Conservation (phyloP, 768 basidiomycete species). For the Lactarius vividus region DNA sequence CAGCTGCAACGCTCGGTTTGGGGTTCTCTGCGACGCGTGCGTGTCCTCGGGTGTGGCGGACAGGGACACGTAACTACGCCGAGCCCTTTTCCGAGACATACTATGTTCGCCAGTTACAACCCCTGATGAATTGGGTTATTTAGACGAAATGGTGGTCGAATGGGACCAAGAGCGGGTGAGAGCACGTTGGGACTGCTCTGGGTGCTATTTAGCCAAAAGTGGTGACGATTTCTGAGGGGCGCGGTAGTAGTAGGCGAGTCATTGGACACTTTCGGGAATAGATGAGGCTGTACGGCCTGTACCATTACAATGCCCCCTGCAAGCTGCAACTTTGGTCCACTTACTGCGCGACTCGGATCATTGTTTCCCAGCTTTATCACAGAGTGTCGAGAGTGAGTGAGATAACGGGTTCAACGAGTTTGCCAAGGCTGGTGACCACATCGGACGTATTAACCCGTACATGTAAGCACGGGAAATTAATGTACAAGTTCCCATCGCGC, state of each 20-base stretch:
- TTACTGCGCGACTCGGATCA: neutral
- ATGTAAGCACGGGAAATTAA: neutral
- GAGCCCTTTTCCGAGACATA: slow-evolving; percentile 14
- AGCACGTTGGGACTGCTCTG: neutral
- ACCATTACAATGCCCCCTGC: neutral
- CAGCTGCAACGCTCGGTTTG: slow-evolving; percentile 8
- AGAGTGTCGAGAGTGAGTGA: neutral
- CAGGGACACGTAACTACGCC: neutral
- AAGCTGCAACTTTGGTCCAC: neutral
- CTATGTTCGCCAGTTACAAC: neutral
- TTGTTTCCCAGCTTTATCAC: neutral
- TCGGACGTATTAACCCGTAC: neutral
- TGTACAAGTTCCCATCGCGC: slow-evolving; percentile 44
- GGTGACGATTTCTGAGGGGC: neutral
- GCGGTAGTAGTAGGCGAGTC: slow-evolving; percentile 1
- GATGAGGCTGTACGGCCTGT: neutral
- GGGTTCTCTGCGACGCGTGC: neutral
- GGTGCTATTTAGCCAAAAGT: neutral
- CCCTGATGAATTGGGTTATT: neutral
- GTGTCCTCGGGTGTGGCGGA: neutral
- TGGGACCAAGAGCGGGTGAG: neutral
- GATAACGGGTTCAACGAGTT: neutral
- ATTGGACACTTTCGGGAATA: neutral
- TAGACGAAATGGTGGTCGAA: neutral
- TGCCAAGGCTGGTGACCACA: neutral